Base-by-base conservation (phyloP, 2,329 filamentous ascomycete genomes). In the Colletotrichum sp. region DNA sequence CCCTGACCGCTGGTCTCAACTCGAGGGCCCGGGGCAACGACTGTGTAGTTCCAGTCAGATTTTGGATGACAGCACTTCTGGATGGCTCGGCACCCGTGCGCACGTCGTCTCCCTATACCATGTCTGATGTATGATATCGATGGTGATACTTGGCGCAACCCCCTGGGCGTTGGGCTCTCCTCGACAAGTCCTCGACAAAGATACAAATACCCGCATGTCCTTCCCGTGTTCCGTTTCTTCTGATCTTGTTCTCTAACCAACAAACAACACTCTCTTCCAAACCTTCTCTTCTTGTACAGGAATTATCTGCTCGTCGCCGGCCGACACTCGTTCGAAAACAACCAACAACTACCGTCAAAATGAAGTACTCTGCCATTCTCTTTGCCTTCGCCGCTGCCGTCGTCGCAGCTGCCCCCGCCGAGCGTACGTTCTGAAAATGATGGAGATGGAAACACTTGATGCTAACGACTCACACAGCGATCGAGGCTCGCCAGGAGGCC, bases 361-460 rank as follows among this genome's bases (percentile, higher is more conserved):
- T 91, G 90, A 88, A 90, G 86, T 88, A 88, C 87, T 86, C 87
- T 75, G 77, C 87, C 79, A 84, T 86, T 80, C 73, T 90, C 77
- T 82, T 89, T 79, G 84, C 88, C 77, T 82, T 91, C 77, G 84
- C 86, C 82, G 83, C 87, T 72, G 84, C 87, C 80, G 88, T 85
- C 79, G 82, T 88, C 79, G 89, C 88, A 72, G 84, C 80, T 67
- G 81, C 84, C 68, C 62, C 75, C 12, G 59, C 72, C 21, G 78
- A 80, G 57, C 76, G 75, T 74, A 75, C 1, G 68, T 75, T 24
- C 36, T 16, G 49, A 64, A 24, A 24, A 10, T 2, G 21, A 36
- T 3, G 21, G 18, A n/a, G 5, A 49, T 8, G 73, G 49, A 6
- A 49, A 5, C 9, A 34, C 24, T 34, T 28, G 64, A 60, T 72